Base-by-base conservation (phyloP, 1,284 basidiomycete species). In the Mycosarcoma mackinlayi region DNA sequence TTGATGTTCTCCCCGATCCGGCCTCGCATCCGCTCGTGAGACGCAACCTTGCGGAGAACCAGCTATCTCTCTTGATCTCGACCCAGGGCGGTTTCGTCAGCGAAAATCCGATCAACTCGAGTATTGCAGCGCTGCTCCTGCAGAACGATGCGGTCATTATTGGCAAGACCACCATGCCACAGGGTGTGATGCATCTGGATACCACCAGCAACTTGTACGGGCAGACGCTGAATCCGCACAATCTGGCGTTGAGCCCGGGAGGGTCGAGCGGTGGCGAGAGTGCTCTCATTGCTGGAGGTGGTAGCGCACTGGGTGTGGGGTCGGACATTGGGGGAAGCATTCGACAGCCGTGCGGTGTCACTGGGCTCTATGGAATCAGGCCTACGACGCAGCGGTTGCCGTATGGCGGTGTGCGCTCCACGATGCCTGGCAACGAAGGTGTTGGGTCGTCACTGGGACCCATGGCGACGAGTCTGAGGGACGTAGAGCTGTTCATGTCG, bases 121-220 rank as follows among this genome's bases (percentile, higher is more conserved):
- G 55, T 39, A 24, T 72, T 8, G 72, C 65, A 1, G 11, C 28
- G 13, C 30, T 62, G 25, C 48, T 76, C 2, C 49, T 68, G 2
- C 44, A 59, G 4, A 53, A 56, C 21, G 75, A 71, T 30, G 72
- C 61, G 1, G 63, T 76, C 18, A 66, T 76, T 41, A 49, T 69
- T 19, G 56, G 52, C 41, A 76, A 76, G 57, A 76, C 75, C 11
- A 68, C 59, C 23, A 75, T 76, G 74, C 74, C 75, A 0, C 69
- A 75, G 42, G 64, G 61, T n/a, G 39, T 77, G 25, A 76, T 77
- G 75, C 74, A 76, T 34, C 53, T 77, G 19, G 75, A 77, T 21
- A 73, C 72, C 4, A 33, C 52, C 7, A 71, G 44, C 61, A 69
- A 71, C 33, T 42, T 74, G 16, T 72, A 69, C 39, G 76, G 76